phyloP scores from a whole-genome alignment of 1,284 basidiomycete genomes.

The Melampsora americana region DNA sequence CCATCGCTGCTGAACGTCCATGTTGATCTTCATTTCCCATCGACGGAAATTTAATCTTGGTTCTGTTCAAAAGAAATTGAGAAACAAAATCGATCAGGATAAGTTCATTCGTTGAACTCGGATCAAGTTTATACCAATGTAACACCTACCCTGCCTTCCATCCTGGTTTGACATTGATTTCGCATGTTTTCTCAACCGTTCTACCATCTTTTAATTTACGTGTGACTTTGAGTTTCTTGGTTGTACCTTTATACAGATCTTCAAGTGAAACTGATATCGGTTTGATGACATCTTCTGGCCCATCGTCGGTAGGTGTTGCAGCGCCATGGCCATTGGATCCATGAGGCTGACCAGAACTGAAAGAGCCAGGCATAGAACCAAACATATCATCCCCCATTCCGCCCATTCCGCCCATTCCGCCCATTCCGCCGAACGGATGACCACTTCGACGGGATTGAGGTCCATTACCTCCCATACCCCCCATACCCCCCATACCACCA shows the following conservation, averaged over 20 bases:
- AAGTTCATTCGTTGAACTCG: conserved; percentile 24
- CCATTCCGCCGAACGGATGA: conserved; percentile 48
- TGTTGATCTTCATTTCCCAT: conserved; percentile 75
- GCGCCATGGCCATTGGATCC: conserved; percentile 49
- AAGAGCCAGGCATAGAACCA: conserved; percentile 52
- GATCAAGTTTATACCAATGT: conserved; percentile 62
- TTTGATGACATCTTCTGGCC: conserved; percentile 67
- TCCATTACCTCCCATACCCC: conserved; percentile 48
- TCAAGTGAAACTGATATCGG: conserved; percentile 82
- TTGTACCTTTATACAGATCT: conserved; percentile 83
- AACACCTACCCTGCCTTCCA: conserved; percentile 55
- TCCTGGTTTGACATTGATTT: conserved; percentile 75
- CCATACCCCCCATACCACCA: conserved; percentile 53
- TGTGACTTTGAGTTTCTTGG: conserved; percentile 84
- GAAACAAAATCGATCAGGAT: neutral
- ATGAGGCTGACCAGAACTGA: conserved; percentile 20
- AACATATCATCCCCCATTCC: conserved; percentile 59
- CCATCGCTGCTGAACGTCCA: conserved; percentile 73
- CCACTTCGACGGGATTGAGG: conserved; percentile 48
- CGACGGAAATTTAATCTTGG: conserved; percentile 81
- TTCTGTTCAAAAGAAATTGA: conserved; percentile 59
- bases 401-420: conserved; percentile 58
- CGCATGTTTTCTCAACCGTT: conserved; percentile 84
- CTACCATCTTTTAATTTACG: conserved; percentile 68
- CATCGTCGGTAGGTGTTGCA: conserved; percentile 51